phyloP scores from a whole-genome alignment of 208 protist genomes.

The Giardia muris region DNA sequence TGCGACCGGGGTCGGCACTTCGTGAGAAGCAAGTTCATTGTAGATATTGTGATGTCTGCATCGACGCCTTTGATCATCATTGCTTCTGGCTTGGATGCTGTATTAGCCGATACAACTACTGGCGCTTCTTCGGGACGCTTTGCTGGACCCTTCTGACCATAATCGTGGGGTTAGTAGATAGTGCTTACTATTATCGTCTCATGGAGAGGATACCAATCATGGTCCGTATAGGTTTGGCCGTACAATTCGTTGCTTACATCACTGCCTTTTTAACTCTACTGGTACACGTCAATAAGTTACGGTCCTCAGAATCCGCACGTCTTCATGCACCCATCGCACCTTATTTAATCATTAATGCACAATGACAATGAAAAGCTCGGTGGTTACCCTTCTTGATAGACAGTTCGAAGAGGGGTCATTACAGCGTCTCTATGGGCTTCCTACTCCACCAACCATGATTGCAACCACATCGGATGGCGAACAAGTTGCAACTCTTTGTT shows the following conservation, averaged over 20 bases:
- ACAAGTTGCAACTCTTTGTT: too few relatives aligned
- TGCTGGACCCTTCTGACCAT: background rate
- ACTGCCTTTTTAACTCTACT: background rate
- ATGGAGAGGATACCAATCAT: background rate
- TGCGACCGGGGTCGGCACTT: background rate
- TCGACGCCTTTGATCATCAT: background rate
- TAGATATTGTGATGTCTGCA: background rate
- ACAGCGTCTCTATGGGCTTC: too few relatives aligned
- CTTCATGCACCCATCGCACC: too few relatives aligned
- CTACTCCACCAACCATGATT: too few relatives aligned
- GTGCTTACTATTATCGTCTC: background rate
- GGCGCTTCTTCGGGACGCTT: background rate
- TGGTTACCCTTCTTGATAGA: too few relatives aligned
- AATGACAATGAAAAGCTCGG: too few relatives aligned
- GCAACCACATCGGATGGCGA: too few relatives aligned
- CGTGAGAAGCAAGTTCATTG: background rate
- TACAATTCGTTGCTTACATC: background rate
- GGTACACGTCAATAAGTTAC: conserved; percentile 1
- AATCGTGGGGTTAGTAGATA: background rate
- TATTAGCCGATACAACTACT: background rate
- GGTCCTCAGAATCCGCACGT: too few relatives aligned
- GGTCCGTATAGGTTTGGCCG: background rate
- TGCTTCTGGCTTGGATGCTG: conserved; percentile 6
- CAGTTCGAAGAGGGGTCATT: too few relatives aligned
- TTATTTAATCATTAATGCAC: too few relatives aligned